Evolutionary conservation across 441 rosid genomes (phyloP).

Genomic region (Pelargonium fulgidum): DNA sequence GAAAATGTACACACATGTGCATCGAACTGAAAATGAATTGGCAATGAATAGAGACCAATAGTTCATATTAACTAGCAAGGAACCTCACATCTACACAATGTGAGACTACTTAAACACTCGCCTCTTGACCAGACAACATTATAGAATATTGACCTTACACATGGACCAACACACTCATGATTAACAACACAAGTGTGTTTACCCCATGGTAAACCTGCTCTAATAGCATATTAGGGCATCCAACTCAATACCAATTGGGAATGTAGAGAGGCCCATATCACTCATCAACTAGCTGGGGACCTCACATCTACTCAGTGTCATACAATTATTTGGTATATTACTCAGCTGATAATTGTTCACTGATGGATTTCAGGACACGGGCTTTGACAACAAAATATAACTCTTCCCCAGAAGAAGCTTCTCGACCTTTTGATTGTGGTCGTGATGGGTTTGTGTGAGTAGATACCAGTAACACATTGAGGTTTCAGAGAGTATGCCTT

Average conservation of each 20-base stretch:
- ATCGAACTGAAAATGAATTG: not conserved
- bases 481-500: constrained; percentile 6
- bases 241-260: not conserved
- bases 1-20: not conserved
- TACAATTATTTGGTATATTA: not conserved
- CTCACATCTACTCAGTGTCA: not conserved
- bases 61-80: not conserved
- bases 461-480: constrained; percentile 11
- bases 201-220: not conserved
- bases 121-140: not conserved
- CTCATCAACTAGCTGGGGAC: not conserved
- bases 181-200: not conserved
- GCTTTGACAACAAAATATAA: constrained; percentile 79
- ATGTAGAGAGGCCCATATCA: not conserved
- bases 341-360: constrained; percentile 16
- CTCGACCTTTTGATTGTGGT: constrained; percentile 85
- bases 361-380: constrained; percentile 53
- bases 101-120: not conserved
- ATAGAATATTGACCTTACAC: not conserved
- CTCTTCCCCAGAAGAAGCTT: constrained; percentile 73
- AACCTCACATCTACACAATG: not conserved
- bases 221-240: constrained; percentile 1
- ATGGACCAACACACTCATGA: not conserved
- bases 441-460: constrained; percentile 98
- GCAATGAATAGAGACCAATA: not conserved